These are phyloP conservation scores for Davidsoniella neocaledoniae DNA, from an alignment of 2,329 filamentous ascomycete genomes.

Conservation along the genomic window DNA sequence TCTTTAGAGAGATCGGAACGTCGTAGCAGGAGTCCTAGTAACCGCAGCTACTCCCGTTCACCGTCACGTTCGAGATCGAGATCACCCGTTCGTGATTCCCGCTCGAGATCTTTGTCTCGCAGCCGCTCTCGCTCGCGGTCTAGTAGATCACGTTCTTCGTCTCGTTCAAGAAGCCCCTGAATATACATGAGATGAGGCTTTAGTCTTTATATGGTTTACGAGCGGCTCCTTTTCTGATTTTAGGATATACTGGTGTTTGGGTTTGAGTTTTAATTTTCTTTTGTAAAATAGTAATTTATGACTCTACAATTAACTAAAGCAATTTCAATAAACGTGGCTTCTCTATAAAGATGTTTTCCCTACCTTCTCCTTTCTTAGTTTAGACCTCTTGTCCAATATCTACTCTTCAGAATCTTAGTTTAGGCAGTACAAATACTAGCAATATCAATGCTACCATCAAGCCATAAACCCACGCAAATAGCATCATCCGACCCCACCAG, in stretches of 20 bases:
- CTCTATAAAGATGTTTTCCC: too few relatives aligned
- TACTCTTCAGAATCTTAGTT: constrained; percentile 55
- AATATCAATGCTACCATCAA: constrained; percentile 64
- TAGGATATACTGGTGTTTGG: too few relatives aligned
- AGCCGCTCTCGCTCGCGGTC: constrained; percentile 2
- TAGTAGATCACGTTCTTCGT: not conserved
- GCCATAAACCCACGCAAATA: constrained; percentile 71
- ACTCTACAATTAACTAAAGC: too few relatives aligned
- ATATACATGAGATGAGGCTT: not conserved
- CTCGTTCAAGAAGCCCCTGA: constrained; percentile 5
- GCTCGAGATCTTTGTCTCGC: not conserved
- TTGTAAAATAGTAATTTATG: too few relatives aligned
- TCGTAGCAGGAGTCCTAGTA: constrained; percentile 1
- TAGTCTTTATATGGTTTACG: too few relatives aligned
- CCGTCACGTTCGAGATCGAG: constrained; percentile 5
- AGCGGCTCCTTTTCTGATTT: too few relatives aligned
- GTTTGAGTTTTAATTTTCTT: too few relatives aligned
- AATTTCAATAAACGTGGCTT: too few relatives aligned
- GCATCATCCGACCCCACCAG: constrained; percentile 67
- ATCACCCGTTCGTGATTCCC: not conserved
- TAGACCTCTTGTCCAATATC: not conserved
- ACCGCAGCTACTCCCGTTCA: not conserved
- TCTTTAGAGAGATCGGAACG: not conserved
- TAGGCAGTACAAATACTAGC: constrained; percentile 73
- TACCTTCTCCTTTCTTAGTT: not conserved